Base-by-base conservation (phyloP, 257 asterid genomes). In the Solanum pinnatisectum region DNA sequence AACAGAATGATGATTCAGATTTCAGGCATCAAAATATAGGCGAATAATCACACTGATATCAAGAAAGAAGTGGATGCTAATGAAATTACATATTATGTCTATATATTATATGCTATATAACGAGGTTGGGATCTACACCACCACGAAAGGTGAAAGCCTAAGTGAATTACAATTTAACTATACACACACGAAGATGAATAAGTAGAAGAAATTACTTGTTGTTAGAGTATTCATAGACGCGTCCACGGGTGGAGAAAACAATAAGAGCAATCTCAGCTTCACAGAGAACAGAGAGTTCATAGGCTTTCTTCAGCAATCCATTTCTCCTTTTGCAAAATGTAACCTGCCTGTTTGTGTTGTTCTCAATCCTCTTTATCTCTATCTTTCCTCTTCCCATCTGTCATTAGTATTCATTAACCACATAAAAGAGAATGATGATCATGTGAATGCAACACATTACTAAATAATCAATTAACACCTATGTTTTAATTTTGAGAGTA, bases 161-260 rank as follows among this genome's bases (percentile, higher is more conserved):
- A 15, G 9, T 1, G 63, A 16, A 52, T 40, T 35, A 9, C 22
- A 49, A 15, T 49, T 52, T 52, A 52, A 15, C 1, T 16, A 52
- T 52, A 22, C 6, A 60, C 27, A 67, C 2, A 65, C 3, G 20
- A 2, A 33, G 30, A 73, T 18, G n/a, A 10, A 74, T 22, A 23
- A 76, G 14, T n/a, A 15, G 56, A 13, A 52, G 73, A 88, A 60
- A 87, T 87, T 95, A 95, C 98, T 92, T 92, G 90, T 89, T 92
- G 91, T 94, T 94, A 87, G 98, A 90, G 56, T 92, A 95, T 86
- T 95, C 98, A n/a, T 92, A 95, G 92, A 95, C 94, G 1, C 98
- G 98, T 27, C 98, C 98, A 33, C 98, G 98, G 87, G 92, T 94
- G 4, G 98, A 95, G 96, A 95, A 95, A 65, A 95, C 97, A 77